These are phyloP conservation scores for Apiotrichum brassicae DNA, from an alignment of 1,284 basidiomycete genomes.

Conservation along the genomic window DNA sequence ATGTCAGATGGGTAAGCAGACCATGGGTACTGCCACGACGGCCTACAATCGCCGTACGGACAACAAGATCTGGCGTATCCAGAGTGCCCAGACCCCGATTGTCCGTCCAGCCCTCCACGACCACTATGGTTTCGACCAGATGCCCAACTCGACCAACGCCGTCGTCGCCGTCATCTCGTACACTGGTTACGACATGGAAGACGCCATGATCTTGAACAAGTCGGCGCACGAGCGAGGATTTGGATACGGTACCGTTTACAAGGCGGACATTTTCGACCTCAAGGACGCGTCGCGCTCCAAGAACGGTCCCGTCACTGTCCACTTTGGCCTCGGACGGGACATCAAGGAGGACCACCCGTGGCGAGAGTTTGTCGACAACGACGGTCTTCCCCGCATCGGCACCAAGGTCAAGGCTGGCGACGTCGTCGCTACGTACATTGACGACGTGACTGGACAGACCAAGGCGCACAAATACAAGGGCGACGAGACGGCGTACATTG, in stretches of 20 bases:
- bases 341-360: conserved; percentile 58
- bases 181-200: conserved; percentile 99
- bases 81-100: conserved; percentile 90
- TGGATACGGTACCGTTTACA: conserved; percentile 94
- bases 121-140: conserved; percentile 97
- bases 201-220: conserved; percentile 99
- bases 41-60: conserved; percentile 87
- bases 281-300: conserved; percentile 69
- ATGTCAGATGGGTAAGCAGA: conserved; percentile 97
- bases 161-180: conserved; percentile 99
- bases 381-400: conserved; percentile 81
- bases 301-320: conserved; percentile 55
- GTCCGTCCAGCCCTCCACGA: conserved; percentile 89
- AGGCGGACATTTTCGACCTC: conserved; percentile 86
- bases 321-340: conserved; percentile 83
- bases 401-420: conserved; percentile 66
- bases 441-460: conserved; percentile 78
- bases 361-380: conserved; percentile 65
- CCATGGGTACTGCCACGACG: conserved; percentile 97
- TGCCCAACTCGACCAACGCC: conserved; percentile 97
- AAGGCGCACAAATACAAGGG: conserved; percentile 94
- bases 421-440: conserved; percentile 73
- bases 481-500: conserved; percentile 84
- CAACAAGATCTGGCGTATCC: conserved; percentile 96
- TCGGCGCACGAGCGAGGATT: conserved; percentile 98